Evolutionary conservation across 495 filamentous ascomycete genomes (phyloP), one percentile per base, ranked within the genome.

Genomic region (Bombardia bombarda): DNA sequence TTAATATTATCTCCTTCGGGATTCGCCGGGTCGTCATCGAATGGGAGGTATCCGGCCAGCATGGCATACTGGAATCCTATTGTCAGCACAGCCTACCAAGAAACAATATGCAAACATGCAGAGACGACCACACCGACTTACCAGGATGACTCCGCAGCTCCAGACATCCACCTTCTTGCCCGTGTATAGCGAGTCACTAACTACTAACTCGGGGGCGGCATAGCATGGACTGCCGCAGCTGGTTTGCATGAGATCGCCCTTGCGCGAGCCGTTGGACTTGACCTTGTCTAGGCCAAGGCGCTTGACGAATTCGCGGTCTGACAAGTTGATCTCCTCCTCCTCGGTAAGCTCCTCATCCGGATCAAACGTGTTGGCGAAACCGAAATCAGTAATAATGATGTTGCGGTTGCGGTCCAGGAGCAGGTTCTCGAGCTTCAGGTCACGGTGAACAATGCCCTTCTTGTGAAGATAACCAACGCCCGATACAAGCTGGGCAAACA

Each of bases 1-100:
- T 97, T 99, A 70, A 99, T 99, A 57, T 99, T 99, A 52, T 99
- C 92, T 33, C 92, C 92, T 66, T 99, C 92, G 4, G 92, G 92
- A 56, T 99, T 99, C 30, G 90, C 93, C 47, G 92, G 92, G 55
- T 99, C 92, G 55, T 99, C 92, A 56, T 99, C 92, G 58, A 99
- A 99, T 3, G 92, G 92, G n/a, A 99, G 74, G 62, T 97, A 99
- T 23, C 92, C 92, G 9, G 92, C 92, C 42, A 99, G 74, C 92
- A 99, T 99, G 30, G 92, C 92, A 65, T 97, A 99, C 92, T 98
- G 14, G 17, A 31, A 9, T 9, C n/a, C 2, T 13, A 14, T n/a
- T 17, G 46, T 47, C 33, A 56, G 50, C 31, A 32, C 22, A 26
- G 32, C 20, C 10, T 38, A 18, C 36, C 31, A 53, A 40, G 26